Evolutionary conservation across 1,139 yeast genomes (phyloP).

Genomic region (Candida tropicalis): DNA sequence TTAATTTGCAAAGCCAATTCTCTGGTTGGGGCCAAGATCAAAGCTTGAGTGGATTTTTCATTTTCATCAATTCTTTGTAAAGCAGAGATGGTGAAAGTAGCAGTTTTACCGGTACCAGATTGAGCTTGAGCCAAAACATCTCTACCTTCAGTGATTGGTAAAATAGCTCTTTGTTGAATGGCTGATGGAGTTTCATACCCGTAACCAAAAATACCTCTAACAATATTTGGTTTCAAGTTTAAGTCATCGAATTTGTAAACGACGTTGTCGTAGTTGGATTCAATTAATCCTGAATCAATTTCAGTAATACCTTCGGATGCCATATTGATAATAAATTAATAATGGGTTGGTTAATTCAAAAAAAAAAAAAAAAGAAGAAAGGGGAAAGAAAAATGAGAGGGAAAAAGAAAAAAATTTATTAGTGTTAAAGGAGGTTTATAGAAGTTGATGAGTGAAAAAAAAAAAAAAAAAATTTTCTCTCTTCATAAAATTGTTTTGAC

Average conservation of each 20-base stretch:
- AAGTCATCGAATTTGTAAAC: constrained; percentile 88
- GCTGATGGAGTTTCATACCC: constrained; percentile 99
- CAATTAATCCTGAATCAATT: constrained; percentile 82
- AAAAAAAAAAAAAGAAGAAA: constrained; percentile 5
- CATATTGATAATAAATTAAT: constrained; percentile 10
- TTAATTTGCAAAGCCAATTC: constrained; percentile 98
- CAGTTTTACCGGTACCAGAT: constrained; percentile 99
- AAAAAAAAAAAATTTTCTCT: constrained; percentile 3
- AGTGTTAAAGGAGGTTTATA: constrained; percentile 5
- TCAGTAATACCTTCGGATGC: constrained; percentile 70
- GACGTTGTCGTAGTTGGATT: constrained; percentile 97
- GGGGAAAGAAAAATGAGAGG: neutral
- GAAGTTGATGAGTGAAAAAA: constrained; percentile 4
- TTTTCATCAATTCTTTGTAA: constrained; percentile 87
- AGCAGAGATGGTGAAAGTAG: constrained; percentile 96
- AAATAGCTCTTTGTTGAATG: constrained; percentile 97
- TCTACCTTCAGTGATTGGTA: constrained; percentile 94
- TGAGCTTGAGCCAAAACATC: constrained; percentile 99
- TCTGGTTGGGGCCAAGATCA: constrained; percentile 97
- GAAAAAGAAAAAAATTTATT: constrained; percentile 2
- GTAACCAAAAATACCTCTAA: constrained; percentile 92
- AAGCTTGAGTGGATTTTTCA: constrained; percentile 84
- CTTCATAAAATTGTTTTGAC: neutral
- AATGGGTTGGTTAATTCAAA: neutral
- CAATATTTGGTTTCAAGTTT: constrained; percentile 75